A percentile compares a stretch with the other conserved stretches of the same genome.
phyloP scores from a whole-genome alignment of 2,329 filamentous ascomycete genomes.

The Phoma sp. region DNA sequence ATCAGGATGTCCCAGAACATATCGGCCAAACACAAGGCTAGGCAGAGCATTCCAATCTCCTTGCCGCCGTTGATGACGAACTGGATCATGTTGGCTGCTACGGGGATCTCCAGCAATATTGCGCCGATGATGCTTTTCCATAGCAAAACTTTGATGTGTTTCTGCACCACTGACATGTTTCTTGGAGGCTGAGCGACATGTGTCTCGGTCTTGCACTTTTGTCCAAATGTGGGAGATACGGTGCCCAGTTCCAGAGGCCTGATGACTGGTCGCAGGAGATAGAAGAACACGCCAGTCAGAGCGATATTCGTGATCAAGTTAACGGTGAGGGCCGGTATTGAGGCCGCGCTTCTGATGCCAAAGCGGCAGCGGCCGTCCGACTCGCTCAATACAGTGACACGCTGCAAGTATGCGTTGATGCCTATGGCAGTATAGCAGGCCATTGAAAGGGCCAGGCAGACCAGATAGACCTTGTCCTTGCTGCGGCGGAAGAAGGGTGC shows the following conservation, averaged over 20 bases:
- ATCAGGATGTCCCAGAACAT: slow-evolving; percentile 29
- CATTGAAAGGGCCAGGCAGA: slow-evolving; percentile 32
- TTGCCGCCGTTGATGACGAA: slow-evolving; percentile 39
- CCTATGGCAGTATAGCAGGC: slow-evolving; percentile 32
- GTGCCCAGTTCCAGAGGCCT: slow-evolving; percentile 6
- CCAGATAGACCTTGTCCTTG: slow-evolving; percentile 45
- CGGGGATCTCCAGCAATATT: slow-evolving; percentile 46
- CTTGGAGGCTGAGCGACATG: background rate
- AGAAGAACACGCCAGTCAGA: slow-evolving; percentile 48
- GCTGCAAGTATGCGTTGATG: slow-evolving; percentile 36
- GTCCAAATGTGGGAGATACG: background rate
- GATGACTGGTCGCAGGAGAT: slow-evolving; percentile 39
- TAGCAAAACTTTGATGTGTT: slow-evolving; percentile 31
- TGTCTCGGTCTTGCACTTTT: slow-evolving; percentile 1
- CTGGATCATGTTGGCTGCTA: slow-evolving; percentile 46
- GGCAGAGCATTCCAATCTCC: slow-evolving; percentile 50
- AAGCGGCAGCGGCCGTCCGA: slow-evolving; percentile 46
- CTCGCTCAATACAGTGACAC: slow-evolving; percentile 36
- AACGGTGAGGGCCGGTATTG: slow-evolving; percentile 45
- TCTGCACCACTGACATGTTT: slow-evolving; percentile 21
- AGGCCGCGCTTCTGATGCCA: slow-evolving; percentile 43
- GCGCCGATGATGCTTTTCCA: slow-evolving; percentile 42
- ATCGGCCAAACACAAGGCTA: slow-evolving; percentile 49
- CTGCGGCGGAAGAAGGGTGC: slow-evolving; percentile 37
- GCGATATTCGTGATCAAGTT: slow-evolving; percentile 46